A percentile compares a stretch with the other conserved stretches of the same genome.
Conservation (phyloP, 2,329 filamentous ascomycete species). For the Fusarium ambrosium region DNA sequence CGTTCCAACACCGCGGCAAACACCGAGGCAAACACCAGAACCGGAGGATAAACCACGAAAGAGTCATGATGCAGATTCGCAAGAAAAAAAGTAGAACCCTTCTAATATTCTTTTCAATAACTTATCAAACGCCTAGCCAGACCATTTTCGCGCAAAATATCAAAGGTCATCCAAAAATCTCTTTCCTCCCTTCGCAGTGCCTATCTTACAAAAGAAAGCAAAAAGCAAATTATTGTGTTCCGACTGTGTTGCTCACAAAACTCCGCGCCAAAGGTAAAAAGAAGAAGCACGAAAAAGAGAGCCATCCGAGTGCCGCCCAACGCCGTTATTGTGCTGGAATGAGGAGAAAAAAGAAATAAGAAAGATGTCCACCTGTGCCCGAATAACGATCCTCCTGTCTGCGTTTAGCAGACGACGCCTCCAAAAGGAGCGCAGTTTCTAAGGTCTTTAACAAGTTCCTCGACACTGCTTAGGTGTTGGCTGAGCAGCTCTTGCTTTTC, state of each 20-base stretch:
- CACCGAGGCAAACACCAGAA: conserved; percentile 19
- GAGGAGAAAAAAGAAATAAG: conserved; percentile 7
- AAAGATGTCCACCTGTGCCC: neutral
- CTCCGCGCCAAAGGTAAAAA: conserved; percentile 40
- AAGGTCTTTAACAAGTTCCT: conserved; percentile 87
- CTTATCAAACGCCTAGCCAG: conserved; percentile 48
- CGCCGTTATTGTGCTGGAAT: conserved; percentile 23
- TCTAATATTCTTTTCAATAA: conserved; percentile 40
- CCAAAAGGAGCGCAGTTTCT: conserved; percentile 83
- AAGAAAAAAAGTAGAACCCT: conserved; percentile 18
- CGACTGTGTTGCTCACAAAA: conserved; percentile 39
- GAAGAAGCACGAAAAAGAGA: conserved; percentile 30
- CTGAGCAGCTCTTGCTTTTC: conserved; percentile 87
- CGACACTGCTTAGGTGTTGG: conserved; percentile 83
- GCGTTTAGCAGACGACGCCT: conserved; percentile 63
- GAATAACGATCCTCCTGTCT: neutral
- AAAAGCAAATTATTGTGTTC: conserved; percentile 33
- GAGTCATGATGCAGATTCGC: conserved; percentile 21
- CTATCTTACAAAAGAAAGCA: conserved; percentile 37
- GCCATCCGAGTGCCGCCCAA: conserved; percentile 33
- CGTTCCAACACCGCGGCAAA: conserved; percentile 44
- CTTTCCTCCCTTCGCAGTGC: conserved; percentile 11
- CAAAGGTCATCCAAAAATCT: conserved; percentile 43
- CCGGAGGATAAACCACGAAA: conserved; percentile 19
- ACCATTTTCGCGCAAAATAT: conserved; percentile 39